Evolutionary conservation across 2,329 filamentous ascomycete genomes (phyloP), one percentile per base, ranked within the genome.

Genomic region (Sordariomycetes sp.): DNA sequence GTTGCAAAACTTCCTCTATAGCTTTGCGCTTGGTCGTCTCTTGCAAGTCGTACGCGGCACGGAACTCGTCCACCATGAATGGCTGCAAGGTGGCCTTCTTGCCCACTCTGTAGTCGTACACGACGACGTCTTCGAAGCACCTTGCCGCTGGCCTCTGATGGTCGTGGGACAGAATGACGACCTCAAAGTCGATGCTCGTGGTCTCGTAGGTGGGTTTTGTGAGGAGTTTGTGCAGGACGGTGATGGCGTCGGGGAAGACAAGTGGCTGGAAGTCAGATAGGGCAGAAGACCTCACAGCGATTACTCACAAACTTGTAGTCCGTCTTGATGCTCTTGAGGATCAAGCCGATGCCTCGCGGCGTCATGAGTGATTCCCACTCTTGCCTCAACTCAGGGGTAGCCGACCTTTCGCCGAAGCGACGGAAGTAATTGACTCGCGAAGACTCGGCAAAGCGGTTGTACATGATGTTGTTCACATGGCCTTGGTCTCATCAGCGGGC

Each of bases 381-480:
- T 27, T 64, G 54, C 37, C 65, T 64, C 42, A 88, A 68, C 20
- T 58, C 54, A 0, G 75, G 72, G 46, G 86, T 78, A 30, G 76
- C 61, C 39, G 75, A 59, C 3, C 67, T 59, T n/a, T n/a, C n/a
- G 5, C 76, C 82, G 45, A 85, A 80, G 48, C 86, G 81, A 37
- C 68, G 66, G 18, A 79, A 70, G 81, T 84, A 94, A 48, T 87
- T 85, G 21, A 90, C 73, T 23, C 88, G 73, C 4, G 79, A 79
- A 6, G 81, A 80, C 55, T 95, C 88, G 23, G 86, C 86, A 54
- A 85, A 94, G 40, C 82, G 74, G 46, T 83, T 79, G 56, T 94
- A 94, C 43, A 74, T 75, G 41, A 88, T 79, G 47, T 94, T 94
- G 54, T 94, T 94, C 32, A 94, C 82, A 55, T 94, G 86, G 7